Evolutionary conservation across 345 rosid species (phyloP).

Genomic region (Salix dunnii): DNA sequence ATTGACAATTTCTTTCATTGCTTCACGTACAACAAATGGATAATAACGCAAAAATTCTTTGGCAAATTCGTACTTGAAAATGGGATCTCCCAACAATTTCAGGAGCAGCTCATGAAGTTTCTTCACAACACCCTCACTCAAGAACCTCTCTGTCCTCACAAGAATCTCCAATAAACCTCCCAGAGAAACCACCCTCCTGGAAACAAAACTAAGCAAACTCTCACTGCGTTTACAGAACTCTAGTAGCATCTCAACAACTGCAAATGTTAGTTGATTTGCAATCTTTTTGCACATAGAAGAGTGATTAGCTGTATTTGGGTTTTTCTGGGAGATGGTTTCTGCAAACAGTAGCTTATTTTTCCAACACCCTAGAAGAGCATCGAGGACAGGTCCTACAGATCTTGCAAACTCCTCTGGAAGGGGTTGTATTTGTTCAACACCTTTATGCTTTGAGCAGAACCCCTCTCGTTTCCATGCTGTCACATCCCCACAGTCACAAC

Average conservation of each 20-base stretch:
- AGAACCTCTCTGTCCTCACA: slow-evolving; percentile 71
- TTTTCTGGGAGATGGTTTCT: slow-evolving; percentile 38
- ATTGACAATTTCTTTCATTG: slow-evolving; percentile 46
- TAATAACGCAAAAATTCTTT: slow-evolving; percentile 75
- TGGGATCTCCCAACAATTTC: slow-evolving; percentile 82
- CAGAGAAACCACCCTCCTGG: slow-evolving; percentile 53
- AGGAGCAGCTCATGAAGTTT: slow-evolving; percentile 77
- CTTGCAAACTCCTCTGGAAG: slow-evolving; percentile 60
- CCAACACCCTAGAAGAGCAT: slow-evolving; percentile 63
- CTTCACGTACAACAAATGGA: slow-evolving; percentile 61
- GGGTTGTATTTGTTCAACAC: slow-evolving; percentile 86
- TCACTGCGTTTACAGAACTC: slow-evolving; percentile 74
- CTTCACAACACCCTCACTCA: slow-evolving; percentile 39
- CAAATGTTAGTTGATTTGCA: slow-evolving; percentile 65
- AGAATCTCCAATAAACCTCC: slow-evolving; percentile 64
- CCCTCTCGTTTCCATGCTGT: slow-evolving; percentile 97
- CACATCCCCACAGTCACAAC: slow-evolving; percentile 96
- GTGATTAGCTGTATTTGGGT: slow-evolving; percentile 28
- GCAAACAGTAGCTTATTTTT: slow-evolving; percentile 49
- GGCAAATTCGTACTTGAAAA: slow-evolving; percentile 82
- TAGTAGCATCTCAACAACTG: slow-evolving; percentile 72
- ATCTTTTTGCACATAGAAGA: slow-evolving; percentile 30
- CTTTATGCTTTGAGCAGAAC: slow-evolving; percentile 88
- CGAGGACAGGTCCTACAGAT: slow-evolving; percentile 74
- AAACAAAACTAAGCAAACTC: slow-evolving; percentile 86